These are phyloP conservation scores for Aspergillus brunneoviolaceus DNA, from an alignment of 2,329 filamentous ascomycete species.

Conservation along the genomic window DNA sequence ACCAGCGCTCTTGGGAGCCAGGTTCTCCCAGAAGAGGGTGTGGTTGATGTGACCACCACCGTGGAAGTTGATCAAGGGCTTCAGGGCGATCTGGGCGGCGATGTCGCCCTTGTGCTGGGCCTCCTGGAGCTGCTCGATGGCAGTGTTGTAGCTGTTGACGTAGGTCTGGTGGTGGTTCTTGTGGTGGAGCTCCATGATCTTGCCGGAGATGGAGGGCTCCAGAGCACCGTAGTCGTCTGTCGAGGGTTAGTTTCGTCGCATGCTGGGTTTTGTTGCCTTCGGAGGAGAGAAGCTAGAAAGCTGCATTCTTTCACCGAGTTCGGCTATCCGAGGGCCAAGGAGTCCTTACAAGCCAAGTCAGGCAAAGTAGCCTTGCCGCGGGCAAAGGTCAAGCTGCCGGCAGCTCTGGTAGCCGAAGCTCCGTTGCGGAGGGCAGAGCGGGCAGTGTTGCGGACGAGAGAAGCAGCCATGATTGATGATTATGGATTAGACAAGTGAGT, in stretches of 20 bases:
- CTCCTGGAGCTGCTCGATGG: conserved; percentile 67
- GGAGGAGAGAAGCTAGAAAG: neutral
- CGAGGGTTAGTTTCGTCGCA: neutral
- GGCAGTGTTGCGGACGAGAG: conserved; percentile 70
- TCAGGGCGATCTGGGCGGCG: conserved; percentile 57
- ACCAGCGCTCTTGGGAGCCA: conserved; percentile 61
- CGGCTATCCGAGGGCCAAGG: neutral
- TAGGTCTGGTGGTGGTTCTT: conserved; percentile 93
- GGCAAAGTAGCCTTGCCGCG: conserved; percentile 91
- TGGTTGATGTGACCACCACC: conserved; percentile 65
- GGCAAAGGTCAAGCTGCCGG: conserved; percentile 69
- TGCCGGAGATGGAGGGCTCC: conserved; percentile 76
- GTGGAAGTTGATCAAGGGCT: conserved; percentile 64
- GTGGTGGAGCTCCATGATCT: conserved; percentile 97
- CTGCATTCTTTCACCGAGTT: neutral
- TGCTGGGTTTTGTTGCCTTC: neutral
- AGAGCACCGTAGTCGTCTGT: conserved; percentile 95
- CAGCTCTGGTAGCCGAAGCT: conserved; percentile 55
- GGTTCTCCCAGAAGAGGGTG: conserved; percentile 66
- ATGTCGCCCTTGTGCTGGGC: conserved; percentile 57
- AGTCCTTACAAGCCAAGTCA: conserved; percentile 71
- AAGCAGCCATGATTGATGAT: conserved; percentile 64
- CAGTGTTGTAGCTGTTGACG: conserved; percentile 82
- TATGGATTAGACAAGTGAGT: conserved; percentile 10
- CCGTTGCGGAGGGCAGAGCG: conserved; percentile 71